Evolutionary conservation across 148 eudicot species (phyloP).

Genomic region (Dianthus caryophyllus): DNA sequence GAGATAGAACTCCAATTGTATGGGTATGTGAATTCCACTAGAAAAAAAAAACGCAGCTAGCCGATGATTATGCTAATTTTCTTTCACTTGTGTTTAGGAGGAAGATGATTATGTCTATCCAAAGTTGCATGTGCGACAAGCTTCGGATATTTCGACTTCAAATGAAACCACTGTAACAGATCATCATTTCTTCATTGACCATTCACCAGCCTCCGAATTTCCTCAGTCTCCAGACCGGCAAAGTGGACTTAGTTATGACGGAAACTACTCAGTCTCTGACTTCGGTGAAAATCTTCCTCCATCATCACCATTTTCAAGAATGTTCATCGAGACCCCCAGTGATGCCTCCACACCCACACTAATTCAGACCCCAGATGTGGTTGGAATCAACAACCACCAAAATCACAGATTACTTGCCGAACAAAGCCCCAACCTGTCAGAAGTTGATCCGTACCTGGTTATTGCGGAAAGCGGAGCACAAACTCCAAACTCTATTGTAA

Average conservation of each 20-base stretch:
- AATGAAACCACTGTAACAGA: constrained; percentile 35
- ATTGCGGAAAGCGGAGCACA: constrained; percentile 24
- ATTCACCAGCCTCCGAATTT: constrained; percentile 32
- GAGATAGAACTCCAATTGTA: constrained; percentile 36
- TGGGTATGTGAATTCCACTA: constrained; percentile 34
- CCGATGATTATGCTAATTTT: constrained; percentile 12
- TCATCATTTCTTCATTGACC: constrained; percentile 33
- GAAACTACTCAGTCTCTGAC: constrained; percentile 43
- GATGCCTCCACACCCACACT: constrained; percentile 26
- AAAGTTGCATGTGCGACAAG: constrained; percentile 44
- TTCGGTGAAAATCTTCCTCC: constrained; percentile 41
- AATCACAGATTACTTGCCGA: constrained; percentile 11
- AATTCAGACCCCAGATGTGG: constrained; percentile 16
- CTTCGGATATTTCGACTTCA: constrained; percentile 39
- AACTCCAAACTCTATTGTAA: constrained; percentile 20
- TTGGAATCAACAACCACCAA: constrained; percentile 6
- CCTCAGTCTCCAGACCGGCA: constrained; percentile 47
- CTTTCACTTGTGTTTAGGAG: constrained; percentile 34
- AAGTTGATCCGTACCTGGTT: constrained; percentile 20
- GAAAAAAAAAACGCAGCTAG: not conserved
- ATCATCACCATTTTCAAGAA: constrained; percentile 28
- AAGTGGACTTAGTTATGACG: constrained; percentile 61
- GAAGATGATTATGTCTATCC: constrained; percentile 44
- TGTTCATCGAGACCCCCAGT: constrained; percentile 28
- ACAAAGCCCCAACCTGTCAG: constrained; percentile 18